Conservation (phyloP, 73 alveolate genomes). For the Paramecium primaurelia region DNA sequence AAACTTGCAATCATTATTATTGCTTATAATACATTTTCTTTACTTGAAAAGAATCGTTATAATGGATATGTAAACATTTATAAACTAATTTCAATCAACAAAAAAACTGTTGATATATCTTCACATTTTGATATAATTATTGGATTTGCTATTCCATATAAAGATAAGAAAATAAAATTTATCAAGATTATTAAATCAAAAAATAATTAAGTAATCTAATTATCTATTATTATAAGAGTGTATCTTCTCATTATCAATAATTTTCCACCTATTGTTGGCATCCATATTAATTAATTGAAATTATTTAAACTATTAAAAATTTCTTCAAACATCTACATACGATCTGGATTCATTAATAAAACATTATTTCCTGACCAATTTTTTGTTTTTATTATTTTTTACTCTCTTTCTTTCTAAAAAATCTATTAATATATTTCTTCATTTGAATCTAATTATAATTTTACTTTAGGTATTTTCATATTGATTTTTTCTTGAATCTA, state of each 20-base stretch:
- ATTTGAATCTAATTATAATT: background rate
- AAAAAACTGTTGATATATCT: background rate
- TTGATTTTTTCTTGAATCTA: background rate
- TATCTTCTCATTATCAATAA: background rate
- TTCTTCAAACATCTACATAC: background rate
- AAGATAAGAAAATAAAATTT: background rate
- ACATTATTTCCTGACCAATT: constrained; percentile 28
- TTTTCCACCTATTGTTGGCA: background rate
- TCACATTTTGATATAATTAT: background rate
- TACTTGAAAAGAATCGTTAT: background rate
- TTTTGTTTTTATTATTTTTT: background rate
- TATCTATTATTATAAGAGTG: background rate
- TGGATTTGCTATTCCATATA: background rate
- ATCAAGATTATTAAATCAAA: background rate
- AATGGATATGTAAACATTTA: background rate
- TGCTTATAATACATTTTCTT: background rate
- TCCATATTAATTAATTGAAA: background rate
- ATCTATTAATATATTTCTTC: background rate
- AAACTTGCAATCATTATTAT: background rate
- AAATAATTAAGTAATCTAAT: background rate
- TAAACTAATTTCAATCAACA: background rate
- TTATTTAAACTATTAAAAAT: background rate
- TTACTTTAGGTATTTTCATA: background rate
- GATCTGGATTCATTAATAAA: background rate
- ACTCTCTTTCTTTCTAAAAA: background rate